Percentiles rank a stretch among this genome's conserved stretches.
Evolutionary conservation across 306 rosid genomes (phyloP).

Genomic region (Myrica gale): DNA sequence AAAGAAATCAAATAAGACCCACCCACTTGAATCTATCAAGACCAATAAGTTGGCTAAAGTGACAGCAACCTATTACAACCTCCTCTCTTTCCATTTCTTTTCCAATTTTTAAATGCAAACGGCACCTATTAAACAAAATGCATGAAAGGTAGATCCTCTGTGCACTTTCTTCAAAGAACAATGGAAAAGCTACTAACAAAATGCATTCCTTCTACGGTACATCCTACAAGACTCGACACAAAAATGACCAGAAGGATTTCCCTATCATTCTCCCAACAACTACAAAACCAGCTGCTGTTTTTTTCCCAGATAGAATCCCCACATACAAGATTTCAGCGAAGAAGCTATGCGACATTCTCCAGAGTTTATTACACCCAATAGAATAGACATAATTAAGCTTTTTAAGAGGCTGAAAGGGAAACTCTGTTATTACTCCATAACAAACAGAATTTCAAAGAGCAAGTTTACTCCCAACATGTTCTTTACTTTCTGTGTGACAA

Average conservation of each 20-base stretch:
- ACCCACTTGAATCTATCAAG: background rate
- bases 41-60: background rate
- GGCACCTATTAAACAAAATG: background rate
- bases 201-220: background rate
- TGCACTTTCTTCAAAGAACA: background rate
- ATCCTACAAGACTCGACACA: background rate
- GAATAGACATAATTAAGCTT: too few species aligned
- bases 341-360: background rate
- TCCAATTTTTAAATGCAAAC: background rate
- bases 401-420: too few species aligned
- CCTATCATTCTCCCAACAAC: background rate
- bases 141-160: background rate
- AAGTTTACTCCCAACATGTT: too few species aligned
- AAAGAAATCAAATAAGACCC: background rate
- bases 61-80: background rate
- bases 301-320: background rate
- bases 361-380: background rate
- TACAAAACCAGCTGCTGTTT: too few species aligned
- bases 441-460: too few species aligned
- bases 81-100: background rate
- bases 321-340: background rate
- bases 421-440: too few species aligned
- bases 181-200: background rate
- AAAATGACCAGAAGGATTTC: background rate
- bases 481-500: too few species aligned